These are phyloP conservation scores for Dendryphion nanum DNA, from an alignment of 2,329 filamentous ascomycete genomes.

Conservation along the genomic window DNA sequence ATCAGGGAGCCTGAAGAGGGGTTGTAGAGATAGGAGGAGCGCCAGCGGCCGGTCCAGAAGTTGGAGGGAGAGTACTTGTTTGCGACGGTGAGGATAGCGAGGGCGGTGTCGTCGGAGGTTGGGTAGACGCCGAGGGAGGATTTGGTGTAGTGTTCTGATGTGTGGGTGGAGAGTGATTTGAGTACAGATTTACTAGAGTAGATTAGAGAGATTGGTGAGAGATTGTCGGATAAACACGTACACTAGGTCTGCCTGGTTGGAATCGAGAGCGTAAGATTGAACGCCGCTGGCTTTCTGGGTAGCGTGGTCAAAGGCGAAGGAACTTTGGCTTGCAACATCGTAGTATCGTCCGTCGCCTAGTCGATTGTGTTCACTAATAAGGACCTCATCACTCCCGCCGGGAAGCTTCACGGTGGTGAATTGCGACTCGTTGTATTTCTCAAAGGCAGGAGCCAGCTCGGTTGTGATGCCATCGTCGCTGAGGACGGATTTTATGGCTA, in stretches of 20 bases:
- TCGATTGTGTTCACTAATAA: constrained; percentile 84
- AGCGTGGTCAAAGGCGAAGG: constrained; percentile 83
- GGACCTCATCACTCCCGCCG: constrained; percentile 72
- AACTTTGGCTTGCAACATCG: constrained; percentile 83
- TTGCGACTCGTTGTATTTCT: constrained; percentile 96
- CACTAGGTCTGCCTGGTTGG: constrained; percentile 75
- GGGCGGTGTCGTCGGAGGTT: constrained; percentile 68
- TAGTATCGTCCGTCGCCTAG: constrained; percentile 82
- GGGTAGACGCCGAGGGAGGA: constrained; percentile 82
- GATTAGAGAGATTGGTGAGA: constrained; percentile 4
- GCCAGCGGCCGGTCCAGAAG: constrained; percentile 99
- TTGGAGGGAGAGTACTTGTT: constrained; percentile 98
- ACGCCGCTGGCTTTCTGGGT: constrained; percentile 81
- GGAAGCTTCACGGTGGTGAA: constrained; percentile 86
- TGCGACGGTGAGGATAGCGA: constrained; percentile 82
- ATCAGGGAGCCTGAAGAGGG: constrained; percentile 66
- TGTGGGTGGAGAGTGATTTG: constrained; percentile 73
- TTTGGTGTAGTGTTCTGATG: constrained; percentile 83
- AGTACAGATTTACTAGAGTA: constrained; percentile 73
- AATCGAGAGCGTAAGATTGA: constrained; percentile 77
- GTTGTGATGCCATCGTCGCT: constrained; percentile 65
- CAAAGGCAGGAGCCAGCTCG: constrained; percentile 77
- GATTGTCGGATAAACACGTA: constrained; percentile 54
- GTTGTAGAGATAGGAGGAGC: constrained; percentile 78
- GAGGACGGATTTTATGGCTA: constrained; percentile 89